Base-by-base conservation (phyloP, 2,329 filamentous ascomycete genomes). In the Paradendryphiella salina region DNA sequence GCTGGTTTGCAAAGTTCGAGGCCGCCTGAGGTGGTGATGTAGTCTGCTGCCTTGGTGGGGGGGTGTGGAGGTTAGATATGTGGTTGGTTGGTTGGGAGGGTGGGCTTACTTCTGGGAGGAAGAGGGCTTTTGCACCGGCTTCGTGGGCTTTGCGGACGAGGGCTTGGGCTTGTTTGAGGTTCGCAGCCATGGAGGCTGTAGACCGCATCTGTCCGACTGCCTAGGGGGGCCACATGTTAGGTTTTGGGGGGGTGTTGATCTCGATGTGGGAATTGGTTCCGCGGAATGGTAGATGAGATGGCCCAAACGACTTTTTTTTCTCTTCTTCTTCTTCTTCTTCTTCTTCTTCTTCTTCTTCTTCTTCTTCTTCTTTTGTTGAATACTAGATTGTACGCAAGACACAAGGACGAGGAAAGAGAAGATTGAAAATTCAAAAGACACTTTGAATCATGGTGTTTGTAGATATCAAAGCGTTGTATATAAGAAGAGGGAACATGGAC, bases 41-140 rank as follows among this genome's bases (percentile, higher is more conserved):
- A 96, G 76, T 96, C 91, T 49, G 93, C 93, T 80, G 96, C 92
- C n/a, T 47, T 93, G 92, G 46, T 96, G 85, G 76, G 96, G 14
- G 11, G n/a, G n/a, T n/a, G 23, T 26, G 23, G 7, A 3, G 23
- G 23, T 26, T 26, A 26, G 23, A 9, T 26, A 10, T 26, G 23
- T 26, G 5, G 23, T 26, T 26, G 23, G 23, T 2, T 26, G 4
- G 39, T 33, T 33, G 29, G 4, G 20, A 18, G 35, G 2, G 14
- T 26, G 9, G 21, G 8, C 13, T 17, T 34, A 47, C 48, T 41
- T 55, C 93, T 10, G 93, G 93, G 45, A 96, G 86, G 76, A 97
- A 96, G 41, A 96, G 82, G 14, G 88, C 84, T 83, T 89, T 88
- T 47, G 92, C 92, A 36, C 90, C 90, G 49, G 86, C 86, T 21